Evolutionary conservation across 2,329 filamentous ascomycete species (phyloP).

Genomic region (Pseudocercospora vitis): DNA sequence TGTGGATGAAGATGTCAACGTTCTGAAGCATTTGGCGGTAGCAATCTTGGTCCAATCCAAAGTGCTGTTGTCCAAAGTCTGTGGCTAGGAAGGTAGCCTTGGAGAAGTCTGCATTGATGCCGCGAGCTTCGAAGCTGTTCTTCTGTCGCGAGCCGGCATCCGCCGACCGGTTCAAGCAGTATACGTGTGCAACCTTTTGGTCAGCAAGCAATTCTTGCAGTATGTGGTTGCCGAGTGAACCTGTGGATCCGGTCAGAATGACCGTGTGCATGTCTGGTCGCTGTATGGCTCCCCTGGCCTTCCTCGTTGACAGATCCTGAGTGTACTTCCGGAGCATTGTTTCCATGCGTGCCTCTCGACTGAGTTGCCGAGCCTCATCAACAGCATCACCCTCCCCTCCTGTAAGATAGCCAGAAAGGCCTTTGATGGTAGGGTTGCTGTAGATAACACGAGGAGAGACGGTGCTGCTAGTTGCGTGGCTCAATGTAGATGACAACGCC

Average conservation of each 20-base stretch:
- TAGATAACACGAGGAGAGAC: slow-evolving; percentile 37
- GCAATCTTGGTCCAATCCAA: slow-evolving; percentile 29
- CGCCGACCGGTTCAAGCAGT: slow-evolving; percentile 35
- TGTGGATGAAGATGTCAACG: slow-evolving; percentile 39
- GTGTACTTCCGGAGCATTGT: slow-evolving; percentile 37
- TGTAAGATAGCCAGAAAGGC: slow-evolving; percentile 28
- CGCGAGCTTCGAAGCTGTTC: slow-evolving; percentile 27
- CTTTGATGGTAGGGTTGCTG: slow-evolving; percentile 34
- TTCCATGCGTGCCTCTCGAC: slow-evolving; percentile 30
- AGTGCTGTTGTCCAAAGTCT: slow-evolving; percentile 28
- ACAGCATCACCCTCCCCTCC: slow-evolving; percentile 10
- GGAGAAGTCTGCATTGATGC: slow-evolving; percentile 27
- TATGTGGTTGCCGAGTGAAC: slow-evolving; percentile 39
- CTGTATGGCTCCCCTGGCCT: neutral
- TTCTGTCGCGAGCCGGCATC: slow-evolving; percentile 29
- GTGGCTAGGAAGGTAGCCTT: slow-evolving; percentile 31
- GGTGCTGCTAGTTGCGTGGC: slow-evolving; percentile 24
- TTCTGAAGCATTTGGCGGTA: slow-evolving; percentile 28
- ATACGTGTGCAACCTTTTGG: slow-evolving; percentile 31
- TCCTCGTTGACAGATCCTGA: slow-evolving; percentile 19
- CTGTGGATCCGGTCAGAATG: slow-evolving; percentile 40
- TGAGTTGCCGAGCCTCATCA: slow-evolving; percentile 6
- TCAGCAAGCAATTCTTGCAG: slow-evolving; percentile 35
- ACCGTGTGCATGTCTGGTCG: slow-evolving; percentile 28
- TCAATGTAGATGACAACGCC: slow-evolving; percentile 31